Percentiles rank a stretch among this genome's conserved stretches.
These are phyloP conservation scores for Nakazawaea sp. DNA, from an alignment of 805 yeast genomes.

Conservation along the genomic window DNA sequence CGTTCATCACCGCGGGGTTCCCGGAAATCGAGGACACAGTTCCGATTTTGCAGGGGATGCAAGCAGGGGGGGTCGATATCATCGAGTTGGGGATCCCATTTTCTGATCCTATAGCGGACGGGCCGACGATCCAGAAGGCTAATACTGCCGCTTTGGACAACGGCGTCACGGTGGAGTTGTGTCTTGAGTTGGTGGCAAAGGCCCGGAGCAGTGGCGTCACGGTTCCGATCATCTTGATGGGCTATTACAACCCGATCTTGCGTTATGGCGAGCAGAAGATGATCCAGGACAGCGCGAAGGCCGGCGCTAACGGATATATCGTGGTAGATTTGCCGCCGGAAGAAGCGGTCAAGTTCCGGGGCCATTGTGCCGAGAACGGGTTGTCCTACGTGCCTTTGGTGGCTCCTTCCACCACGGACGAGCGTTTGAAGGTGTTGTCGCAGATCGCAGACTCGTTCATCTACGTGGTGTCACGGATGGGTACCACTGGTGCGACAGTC, in stretches of 20 bases:
- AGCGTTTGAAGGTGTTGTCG: slow-evolving; percentile 70
- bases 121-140: slow-evolving; percentile 91
- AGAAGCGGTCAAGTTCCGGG: slow-evolving; percentile 86
- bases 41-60: slow-evolving; percentile 80
- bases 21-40: slow-evolving; percentile 86
- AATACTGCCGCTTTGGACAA: slow-evolving; percentile 78
- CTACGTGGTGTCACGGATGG: slow-evolving; percentile 97
- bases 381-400: slow-evolving; percentile 87
- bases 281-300: slow-evolving; percentile 69
- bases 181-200: slow-evolving; percentile 61
- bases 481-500: slow-evolving; percentile 87
- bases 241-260: slow-evolving; percentile 92
- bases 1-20: slow-evolving; percentile 91
- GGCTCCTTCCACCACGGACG: slow-evolving; percentile 95
- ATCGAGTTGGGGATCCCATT: slow-evolving; percentile 96
- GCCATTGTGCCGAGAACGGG: slow-evolving; percentile 57
- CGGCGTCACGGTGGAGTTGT: slow-evolving; percentile 65
- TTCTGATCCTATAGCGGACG: slow-evolving; percentile 98
- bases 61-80: slow-evolving; percentile 91
- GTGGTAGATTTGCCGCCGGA: slow-evolving; percentile 97
- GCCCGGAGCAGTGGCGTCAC: slow-evolving; percentile 84
- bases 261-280: slow-evolving; percentile 84
- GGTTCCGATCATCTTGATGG: slow-evolving; percentile 91
- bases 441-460: slow-evolving; percentile 91
- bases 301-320: slow-evolving; percentile 93